Evolutionary conservation across 345 rosid genomes (phyloP), one percentile per base, ranked within the genome.

Genomic region (Brassica napus): DNA sequence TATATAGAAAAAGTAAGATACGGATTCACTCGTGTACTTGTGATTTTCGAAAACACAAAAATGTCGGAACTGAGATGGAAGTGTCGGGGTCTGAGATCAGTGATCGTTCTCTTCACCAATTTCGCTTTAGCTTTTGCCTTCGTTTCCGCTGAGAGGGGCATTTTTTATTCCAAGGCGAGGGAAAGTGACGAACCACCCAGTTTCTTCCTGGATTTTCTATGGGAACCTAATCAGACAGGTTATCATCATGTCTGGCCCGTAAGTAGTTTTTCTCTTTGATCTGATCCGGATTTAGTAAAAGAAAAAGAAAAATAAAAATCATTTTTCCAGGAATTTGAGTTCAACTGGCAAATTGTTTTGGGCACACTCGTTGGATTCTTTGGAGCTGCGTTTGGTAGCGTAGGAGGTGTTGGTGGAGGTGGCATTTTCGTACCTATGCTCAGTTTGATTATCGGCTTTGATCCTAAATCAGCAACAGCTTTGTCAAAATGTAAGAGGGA

Each of bases 371-470:
- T 93, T 80, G 95, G 97, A 73, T 91, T 93, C 90, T 83, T 88
- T 32, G 98, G 95, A 35, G 98, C 98, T 12, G 94, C 97, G 3
- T 94, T 87, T 76, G 97, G 98, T 64, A 93, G 98, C 32, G 98
- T 90, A 11, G 97, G 96, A 18, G 97, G 97, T 66, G 94, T 89
- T 49, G 97, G 97, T 66, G 96, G 97, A 1, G 97, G 93, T 71
- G 97, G 98, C n/a, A 91, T 88, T 58, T 90, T 87, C 54, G 90
- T 90, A 11, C 94, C 97, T 1, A 91, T 93, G 98, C 93, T 93
- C 72, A 86, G 79, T 81, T 82, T 93, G 54, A 87, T 93, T 68
- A 79, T 93, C 77, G 97, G 98, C 60, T 93, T 90, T 76, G 97
- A 90, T 83, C 77, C 97, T 1, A 93, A 93, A 84, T 91, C 95